Conservation (phyloP, 2,329 filamentous ascomycete species). For the Aspergillus floridensis region DNA sequence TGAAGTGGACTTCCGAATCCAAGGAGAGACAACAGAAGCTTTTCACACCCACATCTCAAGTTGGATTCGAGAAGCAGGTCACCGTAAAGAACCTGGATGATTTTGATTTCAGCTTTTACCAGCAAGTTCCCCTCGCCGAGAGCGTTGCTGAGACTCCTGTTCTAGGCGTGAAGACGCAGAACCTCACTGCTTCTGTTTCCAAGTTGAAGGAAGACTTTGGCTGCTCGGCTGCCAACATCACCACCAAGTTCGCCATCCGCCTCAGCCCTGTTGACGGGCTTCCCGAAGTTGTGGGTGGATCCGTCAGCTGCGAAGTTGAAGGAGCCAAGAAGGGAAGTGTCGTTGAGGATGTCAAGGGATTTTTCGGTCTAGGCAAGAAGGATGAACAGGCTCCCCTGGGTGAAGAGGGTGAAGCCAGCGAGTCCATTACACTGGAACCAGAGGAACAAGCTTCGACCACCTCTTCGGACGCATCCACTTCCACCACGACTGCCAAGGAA, state of each 20-base stretch:
- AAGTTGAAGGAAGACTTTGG: constrained; percentile 74
- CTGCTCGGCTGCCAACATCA: constrained; percentile 73
- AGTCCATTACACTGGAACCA: constrained; percentile 46
- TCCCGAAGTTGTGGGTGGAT: constrained; percentile 72
- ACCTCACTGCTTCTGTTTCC: constrained; percentile 79
- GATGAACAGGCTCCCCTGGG: constrained; percentile 71
- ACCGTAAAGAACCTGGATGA: constrained; percentile 80
- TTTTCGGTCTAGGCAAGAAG: constrained; percentile 94
- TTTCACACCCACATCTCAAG: constrained; percentile 72
- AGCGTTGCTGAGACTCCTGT: constrained; percentile 57
- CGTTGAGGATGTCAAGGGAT: constrained; percentile 91
- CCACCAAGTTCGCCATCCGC: constrained; percentile 73
- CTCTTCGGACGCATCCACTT: constrained; percentile 47
- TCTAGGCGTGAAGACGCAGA: constrained; percentile 70
- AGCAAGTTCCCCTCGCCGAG: constrained; percentile 57
- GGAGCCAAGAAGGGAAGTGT: constrained; percentile 73
- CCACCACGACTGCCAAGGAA: constrained; percentile 50
- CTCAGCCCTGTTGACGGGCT: constrained; percentile 72
- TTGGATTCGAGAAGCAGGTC: constrained; percentile 78
- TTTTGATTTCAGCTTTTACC: constrained; percentile 75
- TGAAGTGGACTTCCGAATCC: constrained; percentile 71
- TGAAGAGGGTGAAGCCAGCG: constrained; percentile 56
- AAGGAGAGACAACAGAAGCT: constrained; percentile 77
- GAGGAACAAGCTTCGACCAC: constrained; percentile 48
- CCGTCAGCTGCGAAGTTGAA: constrained; percentile 81